These are phyloP conservation scores for Oidiodendron maius DNA, from an alignment of 495 filamentous ascomycete species.

Conservation along the genomic window DNA sequence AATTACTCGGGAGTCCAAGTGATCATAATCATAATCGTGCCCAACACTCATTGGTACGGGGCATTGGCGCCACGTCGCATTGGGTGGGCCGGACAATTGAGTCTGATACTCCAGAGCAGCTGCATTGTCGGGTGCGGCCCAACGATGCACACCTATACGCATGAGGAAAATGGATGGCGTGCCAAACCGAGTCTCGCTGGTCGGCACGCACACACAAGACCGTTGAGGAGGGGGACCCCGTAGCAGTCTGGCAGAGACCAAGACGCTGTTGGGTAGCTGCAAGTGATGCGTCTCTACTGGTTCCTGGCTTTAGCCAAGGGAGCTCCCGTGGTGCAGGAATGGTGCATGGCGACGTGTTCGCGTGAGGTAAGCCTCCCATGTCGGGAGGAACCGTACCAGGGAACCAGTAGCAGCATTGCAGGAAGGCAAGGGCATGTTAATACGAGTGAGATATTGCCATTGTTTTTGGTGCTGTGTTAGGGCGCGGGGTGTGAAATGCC, in stretches of 20 bases:
- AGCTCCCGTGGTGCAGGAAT: conserved; percentile 7
- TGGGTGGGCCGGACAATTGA: conserved; percentile 29
- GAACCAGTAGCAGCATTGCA: no score
- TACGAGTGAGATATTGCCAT: no score
- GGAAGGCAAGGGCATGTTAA: no score
- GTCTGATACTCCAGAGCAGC: conserved; percentile 19
- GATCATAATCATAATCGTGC: conserved; percentile 41
- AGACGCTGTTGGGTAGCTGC: conserved; percentile 19
- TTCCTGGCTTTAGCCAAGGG: conserved; percentile 21
- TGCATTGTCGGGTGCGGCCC: conserved; percentile 28
- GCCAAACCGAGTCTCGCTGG: conserved; percentile 12
- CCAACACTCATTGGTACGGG: conserved; percentile 31
- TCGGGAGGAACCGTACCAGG: no score
- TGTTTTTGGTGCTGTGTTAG: no score
- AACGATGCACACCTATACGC: conserved; percentile 27
- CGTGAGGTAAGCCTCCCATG: no score
- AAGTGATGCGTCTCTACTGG: conserved; percentile 17
- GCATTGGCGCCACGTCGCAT: conserved; percentile 48
- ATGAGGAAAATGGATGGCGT: conserved; percentile 22
- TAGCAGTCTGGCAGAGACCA: conserved; percentile 16
- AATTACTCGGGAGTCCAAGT: conserved; percentile 34
- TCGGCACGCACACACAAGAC: conserved; percentile 6
- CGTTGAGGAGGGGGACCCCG: conserved; percentile 11
- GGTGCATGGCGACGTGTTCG: conserved; percentile 21
- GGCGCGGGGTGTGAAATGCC: no score